Conservation (phyloP, 345 rosid genomes). For the Iberis pinnata region DNA sequence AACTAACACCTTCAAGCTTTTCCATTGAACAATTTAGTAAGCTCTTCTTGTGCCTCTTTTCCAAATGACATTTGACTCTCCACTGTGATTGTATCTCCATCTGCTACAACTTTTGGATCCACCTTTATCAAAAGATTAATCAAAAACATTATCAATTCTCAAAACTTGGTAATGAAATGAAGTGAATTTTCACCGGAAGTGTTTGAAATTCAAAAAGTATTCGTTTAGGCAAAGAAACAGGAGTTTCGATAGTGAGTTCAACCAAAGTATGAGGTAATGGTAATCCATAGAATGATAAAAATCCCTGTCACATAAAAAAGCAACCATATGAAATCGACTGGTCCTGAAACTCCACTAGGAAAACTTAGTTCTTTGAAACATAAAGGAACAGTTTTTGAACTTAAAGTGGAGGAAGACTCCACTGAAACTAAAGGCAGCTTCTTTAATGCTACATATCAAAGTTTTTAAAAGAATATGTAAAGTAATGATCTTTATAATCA, state of each 20-base stretch:
- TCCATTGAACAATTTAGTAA: slow-evolving; percentile 54
- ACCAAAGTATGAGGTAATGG: slow-evolving; percentile 48
- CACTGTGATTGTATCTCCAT: slow-evolving; percentile 78
- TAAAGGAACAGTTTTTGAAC: slow-evolving; percentile 26
- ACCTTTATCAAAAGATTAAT: slow-evolving; percentile 39
- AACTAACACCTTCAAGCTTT: slow-evolving; percentile 53
- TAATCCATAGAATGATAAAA: slow-evolving; percentile 73
- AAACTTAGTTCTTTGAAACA: too few species aligned
- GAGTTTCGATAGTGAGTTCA: slow-evolving; percentile 34
- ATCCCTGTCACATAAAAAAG: slow-evolving; percentile 40
- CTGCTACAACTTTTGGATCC: slow-evolving; percentile 61
- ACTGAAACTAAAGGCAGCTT: slow-evolving; percentile 95
- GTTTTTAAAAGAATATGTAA: too few species aligned
- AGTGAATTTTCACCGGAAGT: slow-evolving; percentile 49
- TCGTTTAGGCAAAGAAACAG: slow-evolving; percentile 49
- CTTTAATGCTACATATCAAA: slow-evolving; percentile 59
- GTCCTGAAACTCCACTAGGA: too few species aligned
- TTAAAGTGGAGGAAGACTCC: slow-evolving; percentile 97
- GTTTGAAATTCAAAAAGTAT: slow-evolving; percentile 53
- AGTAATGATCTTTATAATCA: too few species aligned
- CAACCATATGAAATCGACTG: neutral
- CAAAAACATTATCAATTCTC: neutral
- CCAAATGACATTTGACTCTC: slow-evolving; percentile 76
- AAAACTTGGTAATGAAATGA: neutral
- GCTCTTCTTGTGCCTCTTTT: slow-evolving; percentile 58